Percentiles rank a stretch among this genome's conserved stretches.
phyloP scores from a whole-genome alignment of 768 basidiomycete species.

The Trametes cinnabarina region DNA sequence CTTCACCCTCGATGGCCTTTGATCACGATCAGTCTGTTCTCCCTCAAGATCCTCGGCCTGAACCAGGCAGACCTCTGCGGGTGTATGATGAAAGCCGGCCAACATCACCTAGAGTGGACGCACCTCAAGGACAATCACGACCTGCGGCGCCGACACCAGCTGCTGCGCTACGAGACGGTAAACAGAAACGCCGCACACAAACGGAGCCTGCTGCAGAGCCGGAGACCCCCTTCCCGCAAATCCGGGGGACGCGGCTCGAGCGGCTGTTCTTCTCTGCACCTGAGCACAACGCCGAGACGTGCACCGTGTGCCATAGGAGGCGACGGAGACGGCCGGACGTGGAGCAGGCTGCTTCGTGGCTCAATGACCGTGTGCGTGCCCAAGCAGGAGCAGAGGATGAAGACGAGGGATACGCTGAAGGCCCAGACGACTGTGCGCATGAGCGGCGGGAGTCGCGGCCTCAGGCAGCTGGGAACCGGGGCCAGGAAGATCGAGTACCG shows the following conservation, averaged over 20 bases:
- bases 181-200: conserved; percentile 14
- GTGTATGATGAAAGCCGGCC: background rate
- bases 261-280: conserved; percentile 79
- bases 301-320: conserved; percentile 61
- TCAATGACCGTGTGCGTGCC: conserved; percentile 14
- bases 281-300: conserved; percentile 69
- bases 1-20: conserved; percentile 8
- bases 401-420: conserved; percentile 51
- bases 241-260: conserved; percentile 76
- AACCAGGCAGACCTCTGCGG: background rate
- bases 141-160: conserved; percentile 39
- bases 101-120: conserved; percentile 1
- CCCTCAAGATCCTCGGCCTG: background rate
- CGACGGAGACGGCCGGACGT: conserved; percentile 24
- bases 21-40: background rate
- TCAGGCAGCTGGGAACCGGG: background rate
- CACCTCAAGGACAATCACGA: conserved; percentile 19
- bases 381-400: conserved; percentile 29
- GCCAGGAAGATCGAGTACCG: conserved; percentile 47
- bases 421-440: conserved; percentile 36
- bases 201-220: background rate
- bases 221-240: conserved; percentile 73
- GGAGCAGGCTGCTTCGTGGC: conserved; percentile 23
- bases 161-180: conserved; percentile 24
- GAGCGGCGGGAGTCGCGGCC: conserved; percentile 15